phyloP scores from a whole-genome alignment of 148 eudicot genomes.

The Camellia granthamiana region DNA sequence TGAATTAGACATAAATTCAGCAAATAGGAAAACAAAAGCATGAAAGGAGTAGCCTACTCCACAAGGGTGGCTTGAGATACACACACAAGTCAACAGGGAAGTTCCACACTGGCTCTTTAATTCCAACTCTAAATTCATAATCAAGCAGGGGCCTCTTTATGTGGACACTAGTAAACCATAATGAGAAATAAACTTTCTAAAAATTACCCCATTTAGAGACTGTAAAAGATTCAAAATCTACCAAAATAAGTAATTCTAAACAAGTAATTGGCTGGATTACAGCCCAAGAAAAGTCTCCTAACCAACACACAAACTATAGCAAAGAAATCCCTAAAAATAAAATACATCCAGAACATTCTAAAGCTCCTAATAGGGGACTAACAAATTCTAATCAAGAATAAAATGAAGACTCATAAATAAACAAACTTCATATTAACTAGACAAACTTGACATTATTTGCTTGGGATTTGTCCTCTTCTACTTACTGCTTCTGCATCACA shows the following conservation, averaged over 20 bases:
- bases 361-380: too few species aligned
- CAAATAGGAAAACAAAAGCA: too few species aligned
- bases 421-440: neutral
- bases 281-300: too few species aligned
- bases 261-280: neutral
- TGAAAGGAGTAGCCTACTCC: too few species aligned
- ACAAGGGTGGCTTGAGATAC: too few species aligned
- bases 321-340: too few species aligned
- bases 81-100: too few species aligned
- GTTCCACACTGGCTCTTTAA: neutral
- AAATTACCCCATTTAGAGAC: neutral
- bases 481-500: neutral
- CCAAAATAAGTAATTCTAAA: neutral
- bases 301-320: neutral
- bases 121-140: neutral
- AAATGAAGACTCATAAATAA: neutral
- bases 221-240: neutral
- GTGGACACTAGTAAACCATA: neutral
- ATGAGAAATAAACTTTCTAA: neutral
- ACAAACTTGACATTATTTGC: neutral
- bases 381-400: neutral
- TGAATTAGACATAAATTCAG: too few species aligned
- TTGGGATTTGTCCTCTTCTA: neutral
- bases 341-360: neutral
- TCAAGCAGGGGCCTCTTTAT: neutral